Evolutionary conservation across 164 flowering plant genomes (phyloP), one percentile per base, ranked within the genome.

Genomic region (Vitis rupestris): DNA sequence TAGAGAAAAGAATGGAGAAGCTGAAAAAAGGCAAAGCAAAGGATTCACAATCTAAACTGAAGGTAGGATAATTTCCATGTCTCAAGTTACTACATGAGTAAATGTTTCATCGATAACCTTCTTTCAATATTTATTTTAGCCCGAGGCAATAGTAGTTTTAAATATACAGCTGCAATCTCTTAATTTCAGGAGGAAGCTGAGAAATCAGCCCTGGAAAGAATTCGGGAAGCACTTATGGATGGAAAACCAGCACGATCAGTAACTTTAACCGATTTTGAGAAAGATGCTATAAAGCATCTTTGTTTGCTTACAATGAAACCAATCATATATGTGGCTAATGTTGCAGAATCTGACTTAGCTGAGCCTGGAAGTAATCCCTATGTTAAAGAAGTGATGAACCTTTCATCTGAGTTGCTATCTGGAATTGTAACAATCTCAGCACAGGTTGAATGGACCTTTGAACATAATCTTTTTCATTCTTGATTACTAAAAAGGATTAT

Each of bases 281-380:
- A 85, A 83, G 98, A 93, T 68, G 85, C 91, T 47, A 60, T 95
- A 62, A 86, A 81, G 65, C 96, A 95, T 79, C 94, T 95, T 61
- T 95, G 97, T 81, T 75, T 96, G 79, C 98, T 96, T 66, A 93
- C 99, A 2, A 90, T 92, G 94, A 93, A 96, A 72, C 99, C 98
- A 9, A 77, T 96, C 49, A 91, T 89, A 48, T 95, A 86, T 72
- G 93, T 95, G 53, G 95, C 93, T n/a, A 93, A 95, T 82, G 97
- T 95, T 59, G 92, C 98, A 61, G 98, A 95, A 83, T 82, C 93
- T 75, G 98, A 93, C 72, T 75, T 95, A 58, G 91, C 93, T 59
- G 89, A 88, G 10, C 84, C 99, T 65, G 82, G 55, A 72, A 76
- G 50, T 64, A 93, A 90, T 83, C 78, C 87, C 68, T 75, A 87